Base-by-base conservation (phyloP, 345 rosid genomes). In the Arabidopsis suecica region DNA sequence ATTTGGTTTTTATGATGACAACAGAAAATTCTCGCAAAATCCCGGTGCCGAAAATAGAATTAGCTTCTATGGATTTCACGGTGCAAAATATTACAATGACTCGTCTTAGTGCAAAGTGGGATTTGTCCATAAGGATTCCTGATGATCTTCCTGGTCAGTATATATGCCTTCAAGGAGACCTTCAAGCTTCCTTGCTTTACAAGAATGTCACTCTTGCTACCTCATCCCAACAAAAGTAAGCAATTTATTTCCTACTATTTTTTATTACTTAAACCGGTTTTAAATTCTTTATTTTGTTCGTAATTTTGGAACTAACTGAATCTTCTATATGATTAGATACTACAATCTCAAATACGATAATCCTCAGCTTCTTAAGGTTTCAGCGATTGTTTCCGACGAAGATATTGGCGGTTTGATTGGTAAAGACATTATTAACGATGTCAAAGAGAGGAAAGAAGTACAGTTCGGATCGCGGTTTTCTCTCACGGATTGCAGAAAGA, bases 101-200 rank as follows among this genome's bases (percentile, higher is more conserved):
- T 28, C 4, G 5, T 72, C 50, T 72, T 8, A 30, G 34, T 50
- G 76, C 62, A 36, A 41, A 28, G 11, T 72, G 69, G 44, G 76
- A 62, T 53, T 0, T 62, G 18, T 72, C 34, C 0, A 16, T 62
- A 51, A 38, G 68, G 30, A 34, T 60, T 8, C 59, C 60, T 7
- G 0, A 1, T 1, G 5, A 16, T 33, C 57, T 48, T 59, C 28
- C 48, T 47, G 12, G 8, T 51, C 0, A 0, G 0, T 48, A 10
- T 40, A 38, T 62, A 18, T 62, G 69, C 62, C 44, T 40, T 50
- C 61, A 59, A 70, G 76, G 61, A 72, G 41, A 72, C 5, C 6
- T 72, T 51, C 69, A 72, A 62, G 61, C 69, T 18, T 51, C 42
- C 5, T 44, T 72, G 6, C 33, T 72, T 13, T 72, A 62, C 76